Conservation (phyloP, 257 asterid genomes). For the Solanum etuberosum region DNA sequence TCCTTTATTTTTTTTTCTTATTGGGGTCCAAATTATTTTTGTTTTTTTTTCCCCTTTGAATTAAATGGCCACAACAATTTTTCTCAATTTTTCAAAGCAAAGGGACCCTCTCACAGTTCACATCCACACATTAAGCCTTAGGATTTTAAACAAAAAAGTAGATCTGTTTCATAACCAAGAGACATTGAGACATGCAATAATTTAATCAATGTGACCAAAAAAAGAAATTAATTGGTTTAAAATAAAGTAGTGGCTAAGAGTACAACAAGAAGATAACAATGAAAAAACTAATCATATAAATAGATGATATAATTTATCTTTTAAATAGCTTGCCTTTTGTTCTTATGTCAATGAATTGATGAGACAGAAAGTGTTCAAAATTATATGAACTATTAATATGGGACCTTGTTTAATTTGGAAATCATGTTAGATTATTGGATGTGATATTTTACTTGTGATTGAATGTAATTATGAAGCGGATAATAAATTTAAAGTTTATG, state of each 20-base stretch:
- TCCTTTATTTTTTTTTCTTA: neutral
- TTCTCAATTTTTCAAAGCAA: neutral
- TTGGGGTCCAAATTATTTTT: neutral
- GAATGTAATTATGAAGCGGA: too few species aligned
- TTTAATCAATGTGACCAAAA: neutral
- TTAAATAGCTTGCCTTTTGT: conserved; percentile 19
- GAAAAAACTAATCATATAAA: conserved; percentile 15
- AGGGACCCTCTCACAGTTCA: conserved; percentile 6
- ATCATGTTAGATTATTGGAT: neutral
- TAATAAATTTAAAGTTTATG: neutral
- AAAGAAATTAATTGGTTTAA: neutral
- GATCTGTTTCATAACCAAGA: neutral
- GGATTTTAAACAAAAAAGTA: neutral
- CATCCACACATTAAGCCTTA: neutral
- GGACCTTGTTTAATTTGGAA: neutral
- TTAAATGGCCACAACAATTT: conserved; percentile 15
- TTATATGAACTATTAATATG: neutral
- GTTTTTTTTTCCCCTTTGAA: neutral
- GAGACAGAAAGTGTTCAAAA: conserved; percentile 23
- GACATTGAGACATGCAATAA: neutral
- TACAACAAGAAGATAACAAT: conserved; percentile 17
- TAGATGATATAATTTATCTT: conserved; percentile 14
- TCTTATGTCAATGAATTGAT: conserved; percentile 27
- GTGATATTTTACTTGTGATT: neutral
- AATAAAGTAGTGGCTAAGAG: neutral